Base-by-base conservation (phyloP, 169 alveolate species). In the Plasmodium billcollinsi region DNA sequence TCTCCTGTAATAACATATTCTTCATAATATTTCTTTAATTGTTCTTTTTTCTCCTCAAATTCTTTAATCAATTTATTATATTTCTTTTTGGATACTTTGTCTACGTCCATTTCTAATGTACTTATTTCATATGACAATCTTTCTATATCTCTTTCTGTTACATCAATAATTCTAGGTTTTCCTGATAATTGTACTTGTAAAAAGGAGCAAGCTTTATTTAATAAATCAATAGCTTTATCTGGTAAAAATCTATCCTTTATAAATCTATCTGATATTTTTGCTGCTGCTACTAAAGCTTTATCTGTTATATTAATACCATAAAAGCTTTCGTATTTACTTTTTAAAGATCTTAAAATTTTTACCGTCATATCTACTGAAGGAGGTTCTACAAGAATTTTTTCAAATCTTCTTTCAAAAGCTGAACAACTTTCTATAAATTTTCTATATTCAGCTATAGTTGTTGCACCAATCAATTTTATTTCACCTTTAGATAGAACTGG, bases 321-420 rank as follows among this genome's bases (percentile, higher is more conserved):
- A 67, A 85, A 83, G 4, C 24, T 39, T 61, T 92, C 95, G 65
- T 85, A 83, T 21, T 73, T 61, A 52, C 93, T 76, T 33, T 89
- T 75, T 20, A 88, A 39, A 4, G 93, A 80, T 83, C 93, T 71
- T 69, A 92, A 80, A 50, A 92, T 92, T 24, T 76, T 90, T 2
- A 92, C 58, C 8, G 90, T 73, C 39, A 39, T 85, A 33, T 76
- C 92, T 6, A 74, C 91, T 8, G 90, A 89, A 12, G 90, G 90
- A 8, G 92, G 93, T 49, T 75, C 88, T 7, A 92, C 74, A 14
- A 89, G 33, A 69, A 92, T 18, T 54, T 85, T 88, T 65, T 92
- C 93, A 67, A 92, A 92, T 47, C 95, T 49, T 61, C 95, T 80
- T 85, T 92, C 94, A 63, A 92, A 92, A 0, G 95, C 95, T 21